Evolutionary conservation across 2,329 filamentous ascomycete genomes (phyloP).

Genomic region (Pestalotiopsis sp.): DNA sequence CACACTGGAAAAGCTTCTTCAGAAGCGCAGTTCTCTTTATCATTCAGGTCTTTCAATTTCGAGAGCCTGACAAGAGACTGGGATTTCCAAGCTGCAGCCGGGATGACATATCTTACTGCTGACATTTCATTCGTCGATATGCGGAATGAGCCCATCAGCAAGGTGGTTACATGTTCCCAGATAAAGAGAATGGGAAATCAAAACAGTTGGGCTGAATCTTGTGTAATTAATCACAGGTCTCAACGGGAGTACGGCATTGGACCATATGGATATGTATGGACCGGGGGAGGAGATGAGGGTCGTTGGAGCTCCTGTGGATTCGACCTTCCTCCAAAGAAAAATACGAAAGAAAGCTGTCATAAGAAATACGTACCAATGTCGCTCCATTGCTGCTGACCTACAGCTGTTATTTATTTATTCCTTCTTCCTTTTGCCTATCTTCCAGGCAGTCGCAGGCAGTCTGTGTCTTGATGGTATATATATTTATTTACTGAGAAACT

Average conservation of each 20-base stretch:
- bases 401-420: neutral
- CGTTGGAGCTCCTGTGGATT: neutral
- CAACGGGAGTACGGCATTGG: conserved; percentile 3
- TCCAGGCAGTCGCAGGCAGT: neutral
- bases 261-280: neutral
- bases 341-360: neutral
- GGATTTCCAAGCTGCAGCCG: conserved; percentile 23
- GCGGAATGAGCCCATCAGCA: conserved; percentile 23
- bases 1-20: neutral
- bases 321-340: neutral
- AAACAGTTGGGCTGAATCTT: neutral
- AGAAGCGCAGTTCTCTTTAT: neutral
- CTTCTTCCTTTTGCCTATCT: neutral
- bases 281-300: neutral
- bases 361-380: neutral
- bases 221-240: neutral
- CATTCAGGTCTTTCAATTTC: conserved; percentile 17
- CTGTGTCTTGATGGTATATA: neutral
- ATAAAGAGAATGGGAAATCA: neutral
- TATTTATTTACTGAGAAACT: neutral
- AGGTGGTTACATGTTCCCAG: conserved; percentile 20
- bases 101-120: conserved; percentile 20
- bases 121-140: conserved; percentile 28
- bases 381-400: neutral
- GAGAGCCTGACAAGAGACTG: conserved; percentile 15